These are phyloP conservation scores for Xylaria bambusicola DNA, from an alignment of 495 filamentous ascomycete species.

Conservation along the genomic window DNA sequence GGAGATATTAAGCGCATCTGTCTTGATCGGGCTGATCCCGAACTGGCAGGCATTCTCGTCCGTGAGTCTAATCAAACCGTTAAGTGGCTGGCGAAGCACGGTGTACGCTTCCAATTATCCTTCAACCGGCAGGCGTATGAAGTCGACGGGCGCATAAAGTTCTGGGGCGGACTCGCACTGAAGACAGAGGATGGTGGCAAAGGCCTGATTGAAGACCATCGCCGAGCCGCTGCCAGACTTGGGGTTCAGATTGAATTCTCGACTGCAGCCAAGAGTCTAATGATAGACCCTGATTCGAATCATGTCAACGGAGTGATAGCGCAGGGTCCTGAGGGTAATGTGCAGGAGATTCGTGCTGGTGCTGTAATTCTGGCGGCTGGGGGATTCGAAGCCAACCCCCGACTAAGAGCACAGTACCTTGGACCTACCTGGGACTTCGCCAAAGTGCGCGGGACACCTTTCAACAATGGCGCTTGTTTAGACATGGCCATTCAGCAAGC, in stretches of 20 bases:
- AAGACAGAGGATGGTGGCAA: conserved; percentile 48
- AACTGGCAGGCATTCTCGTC: conserved; percentile 47
- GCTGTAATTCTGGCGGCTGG: conserved; percentile 59
- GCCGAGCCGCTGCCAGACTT: conserved; percentile 39
- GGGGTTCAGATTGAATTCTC: conserved; percentile 32
- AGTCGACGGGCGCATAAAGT: conserved; percentile 56
- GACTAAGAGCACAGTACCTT: conserved; percentile 56
- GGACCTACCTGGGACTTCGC: conserved; percentile 64
- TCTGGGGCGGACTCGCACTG: conserved; percentile 62
- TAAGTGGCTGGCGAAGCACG: conserved; percentile 56
- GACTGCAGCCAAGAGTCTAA: conserved; percentile 41
- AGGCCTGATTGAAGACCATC: conserved; percentile 53
- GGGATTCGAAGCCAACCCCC: conserved; percentile 61
- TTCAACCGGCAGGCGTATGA: conserved; percentile 65
- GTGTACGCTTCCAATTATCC: conserved; percentile 56
- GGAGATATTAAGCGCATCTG: conserved; percentile 11
- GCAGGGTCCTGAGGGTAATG: conserved; percentile 25
- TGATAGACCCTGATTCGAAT: conserved; percentile 38
- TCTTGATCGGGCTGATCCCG: conserved; percentile 45
- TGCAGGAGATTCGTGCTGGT: conserved; percentile 39
- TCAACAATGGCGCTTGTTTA: conserved; percentile 53
- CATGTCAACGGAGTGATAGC: conserved; percentile 42
- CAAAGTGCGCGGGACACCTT: conserved; percentile 60
- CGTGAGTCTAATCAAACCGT: conserved; percentile 48
- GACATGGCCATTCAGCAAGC: conserved; percentile 16